Evolutionary conservation across 768 basidiomycete genomes (phyloP).

Genomic region (Boletales sp.): DNA sequence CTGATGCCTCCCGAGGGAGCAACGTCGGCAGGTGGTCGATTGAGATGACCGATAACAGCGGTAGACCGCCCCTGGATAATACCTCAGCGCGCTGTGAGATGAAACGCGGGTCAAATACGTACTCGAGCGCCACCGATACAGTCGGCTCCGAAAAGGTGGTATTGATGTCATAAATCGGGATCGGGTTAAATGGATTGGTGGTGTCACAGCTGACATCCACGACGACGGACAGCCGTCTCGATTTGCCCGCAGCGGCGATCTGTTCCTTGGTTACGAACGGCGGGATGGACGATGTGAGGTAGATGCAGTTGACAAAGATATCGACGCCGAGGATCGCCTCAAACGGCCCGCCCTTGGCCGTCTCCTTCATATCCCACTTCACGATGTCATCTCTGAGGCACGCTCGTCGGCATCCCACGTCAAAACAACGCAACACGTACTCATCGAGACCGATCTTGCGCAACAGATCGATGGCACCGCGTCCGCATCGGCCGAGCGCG

Average conservation of each 20-base stretch:
- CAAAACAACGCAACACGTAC: constrained; percentile 45
- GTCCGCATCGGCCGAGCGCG: constrained; percentile 90
- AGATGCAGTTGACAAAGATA: constrained; percentile 99
- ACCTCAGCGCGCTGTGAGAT: constrained; percentile 4
- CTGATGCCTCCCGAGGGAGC: constrained; percentile 92
- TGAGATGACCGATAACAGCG: constrained; percentile 80
- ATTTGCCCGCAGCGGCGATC: constrained; percentile 66
- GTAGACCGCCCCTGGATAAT: constrained; percentile 50
- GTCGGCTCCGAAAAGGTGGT: constrained; percentile 93
- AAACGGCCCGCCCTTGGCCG: constrained; percentile 95
- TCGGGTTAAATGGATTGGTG: constrained; percentile 96
- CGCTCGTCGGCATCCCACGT: not conserved
- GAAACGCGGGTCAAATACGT: constrained; percentile 29
- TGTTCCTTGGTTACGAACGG: constrained; percentile 73
- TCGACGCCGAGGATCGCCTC: constrained; percentile 93
- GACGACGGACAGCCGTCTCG: constrained; percentile 70
- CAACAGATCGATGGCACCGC: constrained; percentile 93
- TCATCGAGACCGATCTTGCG: constrained; percentile 92
- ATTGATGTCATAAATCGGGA: constrained; percentile 91
- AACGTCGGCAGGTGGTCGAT: constrained; percentile 97
- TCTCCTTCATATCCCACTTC: constrained; percentile 98
- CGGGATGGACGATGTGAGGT: constrained; percentile 82
- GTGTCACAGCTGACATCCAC: constrained; percentile 99
- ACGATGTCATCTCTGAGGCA: constrained; percentile 76
- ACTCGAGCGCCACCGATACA: constrained; percentile 81